These are phyloP conservation scores for Nyctanthes arbortristis DNA, from an alignment of 257 asterid genomes.

Conservation along the genomic window DNA sequence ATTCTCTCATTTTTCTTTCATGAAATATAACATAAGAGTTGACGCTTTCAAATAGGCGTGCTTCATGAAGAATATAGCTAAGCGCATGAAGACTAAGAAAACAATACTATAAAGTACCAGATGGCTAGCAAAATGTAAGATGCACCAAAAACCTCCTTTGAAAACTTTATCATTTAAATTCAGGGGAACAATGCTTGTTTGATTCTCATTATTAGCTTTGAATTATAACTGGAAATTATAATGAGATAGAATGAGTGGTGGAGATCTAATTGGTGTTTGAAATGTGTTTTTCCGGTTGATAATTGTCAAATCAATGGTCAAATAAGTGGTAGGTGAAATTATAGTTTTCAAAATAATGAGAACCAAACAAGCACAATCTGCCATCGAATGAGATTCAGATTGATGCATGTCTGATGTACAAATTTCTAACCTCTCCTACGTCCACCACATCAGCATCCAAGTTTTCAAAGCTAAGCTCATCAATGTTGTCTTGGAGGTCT, in stretches of 20 bases:
- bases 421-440: conserved; percentile 57
- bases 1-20: too few relatives aligned
- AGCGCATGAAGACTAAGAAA: background rate
- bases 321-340: too few relatives aligned
- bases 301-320: too few relatives aligned
- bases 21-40: background rate
- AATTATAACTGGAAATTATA: too few relatives aligned
- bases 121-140: background rate
- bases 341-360: too few relatives aligned
- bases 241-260: too few relatives aligned
- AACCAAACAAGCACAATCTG: conserved; percentile 5
- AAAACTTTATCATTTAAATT: background rate
- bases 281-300: too few relatives aligned
- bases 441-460: conserved; percentile 39
- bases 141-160: background rate
- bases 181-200: too few relatives aligned
- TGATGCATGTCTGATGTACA: conserved; percentile 22
- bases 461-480: conserved; percentile 33
- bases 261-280: too few relatives aligned
- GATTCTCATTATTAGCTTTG: too few relatives aligned
- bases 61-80: background rate
- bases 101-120: background rate
- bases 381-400: conserved; percentile 16
- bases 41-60: background rate
- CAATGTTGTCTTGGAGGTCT: conserved; percentile 47